phyloP scores from a whole-genome alignment of 805 yeast genomes.

The Geotrichum ghanense region DNA sequence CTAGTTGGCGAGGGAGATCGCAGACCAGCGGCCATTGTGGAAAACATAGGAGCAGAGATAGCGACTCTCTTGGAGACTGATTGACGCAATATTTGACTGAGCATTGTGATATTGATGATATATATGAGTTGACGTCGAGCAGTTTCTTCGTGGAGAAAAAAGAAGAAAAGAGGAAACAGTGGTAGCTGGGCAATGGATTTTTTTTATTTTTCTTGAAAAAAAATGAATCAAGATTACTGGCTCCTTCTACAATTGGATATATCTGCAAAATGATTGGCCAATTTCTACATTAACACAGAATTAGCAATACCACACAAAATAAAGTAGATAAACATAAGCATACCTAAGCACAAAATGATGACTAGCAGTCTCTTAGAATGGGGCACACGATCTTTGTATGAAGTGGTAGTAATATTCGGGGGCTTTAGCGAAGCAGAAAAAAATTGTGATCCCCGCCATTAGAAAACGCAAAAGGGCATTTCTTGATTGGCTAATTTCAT shows the following conservation, averaged over 20 bases:
- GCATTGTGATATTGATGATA: neutral
- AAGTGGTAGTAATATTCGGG: too few relatives aligned
- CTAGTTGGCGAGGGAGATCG: neutral
- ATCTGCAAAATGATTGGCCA: neutral
- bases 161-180: neutral
- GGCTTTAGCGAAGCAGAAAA: too few relatives aligned
- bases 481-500: too few relatives aligned
- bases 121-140: too few relatives aligned
- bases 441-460: too few relatives aligned
- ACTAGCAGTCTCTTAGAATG: neutral
- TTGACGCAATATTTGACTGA: neutral
- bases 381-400: too few relatives aligned
- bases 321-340: too few relatives aligned
- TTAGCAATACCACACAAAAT: neutral
- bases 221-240: neutral
- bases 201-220: neutral
- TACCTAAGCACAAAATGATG: neutral
- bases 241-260: constrained; percentile 1
- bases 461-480: too few relatives aligned
- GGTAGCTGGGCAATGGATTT: neutral
- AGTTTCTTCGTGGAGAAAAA: neutral
- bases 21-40: neutral
- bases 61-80: neutral
- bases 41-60: neutral
- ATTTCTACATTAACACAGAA: neutral